Conservation (phyloP, 2,329 filamentous ascomycete species). For the Neonectria magnoliae region DNA sequence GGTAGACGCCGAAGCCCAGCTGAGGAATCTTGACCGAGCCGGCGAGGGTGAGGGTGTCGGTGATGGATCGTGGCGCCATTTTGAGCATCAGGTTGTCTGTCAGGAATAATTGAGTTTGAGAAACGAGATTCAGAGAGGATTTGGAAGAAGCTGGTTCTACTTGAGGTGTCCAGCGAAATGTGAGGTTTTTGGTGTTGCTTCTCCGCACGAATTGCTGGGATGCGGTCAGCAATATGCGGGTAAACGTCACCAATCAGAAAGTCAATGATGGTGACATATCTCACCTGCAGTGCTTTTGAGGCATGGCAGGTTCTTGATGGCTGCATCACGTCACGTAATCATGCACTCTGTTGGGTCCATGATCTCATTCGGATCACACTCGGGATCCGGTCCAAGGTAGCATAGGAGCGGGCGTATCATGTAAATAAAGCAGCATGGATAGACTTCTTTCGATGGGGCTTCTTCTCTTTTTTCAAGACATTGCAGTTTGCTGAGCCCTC, state of each 20-base stretch:
- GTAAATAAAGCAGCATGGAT: neutral
- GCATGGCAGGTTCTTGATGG: neutral
- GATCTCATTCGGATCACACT: neutral
- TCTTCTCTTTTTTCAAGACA: too few relatives aligned
- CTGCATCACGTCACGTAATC: neutral
- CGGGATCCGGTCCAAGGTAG: neutral
- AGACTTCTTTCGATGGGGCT: too few relatives aligned
- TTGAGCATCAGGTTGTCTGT: neutral
- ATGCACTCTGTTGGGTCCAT: conserved; percentile 1
- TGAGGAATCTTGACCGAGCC: conserved; percentile 61
- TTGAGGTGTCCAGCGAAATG: too few relatives aligned
- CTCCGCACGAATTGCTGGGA: neutral
- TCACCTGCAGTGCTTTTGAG: neutral
- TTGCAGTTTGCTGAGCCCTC: neutral
- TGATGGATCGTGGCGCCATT: conserved; percentile 23
- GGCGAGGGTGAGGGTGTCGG: conserved; percentile 36
- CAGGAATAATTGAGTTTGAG: neutral
- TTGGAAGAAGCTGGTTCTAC: neutral
- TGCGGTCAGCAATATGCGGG: neutral
- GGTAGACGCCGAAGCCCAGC: conserved; percentile 77
- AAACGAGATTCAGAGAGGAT: neutral
- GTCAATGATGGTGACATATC: neutral
- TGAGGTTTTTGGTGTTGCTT: neutral
- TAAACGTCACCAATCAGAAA: neutral
- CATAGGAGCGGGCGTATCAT: neutral